phyloP scores from a whole-genome alignment of 495 filamentous ascomycete species.

The Haplographium delicatum region DNA sequence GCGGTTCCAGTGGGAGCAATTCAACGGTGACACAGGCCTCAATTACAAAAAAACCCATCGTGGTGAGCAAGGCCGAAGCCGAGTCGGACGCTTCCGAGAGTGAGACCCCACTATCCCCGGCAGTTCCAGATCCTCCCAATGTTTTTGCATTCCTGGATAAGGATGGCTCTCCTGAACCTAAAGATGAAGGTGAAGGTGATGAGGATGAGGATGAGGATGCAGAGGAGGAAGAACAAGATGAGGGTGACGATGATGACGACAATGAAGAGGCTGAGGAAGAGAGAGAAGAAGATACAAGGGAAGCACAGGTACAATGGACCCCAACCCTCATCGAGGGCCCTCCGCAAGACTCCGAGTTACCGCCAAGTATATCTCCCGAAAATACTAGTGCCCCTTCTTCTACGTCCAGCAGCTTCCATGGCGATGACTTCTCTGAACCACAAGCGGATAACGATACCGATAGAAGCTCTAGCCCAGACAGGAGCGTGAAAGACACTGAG shows the following conservation, averaged over 20 bases:
- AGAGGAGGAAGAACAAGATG: not conserved
- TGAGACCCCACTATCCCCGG: conserved; percentile 21
- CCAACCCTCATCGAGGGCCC: not conserved
- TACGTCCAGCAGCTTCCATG: conserved; percentile 30
- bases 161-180: not conserved
- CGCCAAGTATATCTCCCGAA: not conserved
- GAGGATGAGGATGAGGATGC: conserved; percentile 6
- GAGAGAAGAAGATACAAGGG: not conserved
- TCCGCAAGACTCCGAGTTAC: not conserved
- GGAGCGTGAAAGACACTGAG: conserved; percentile 28
- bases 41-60: conserved; percentile 23
- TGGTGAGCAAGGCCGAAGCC: conserved; percentile 14
- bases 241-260: not conserved
- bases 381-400: conserved; percentile 28
- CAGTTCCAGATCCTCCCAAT: conserved; percentile 25
- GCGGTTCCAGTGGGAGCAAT: conserved; percentile 31
- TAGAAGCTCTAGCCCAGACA: conserved; percentile 41
- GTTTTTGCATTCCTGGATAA: conserved; percentile 23
- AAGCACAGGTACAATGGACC: conserved; percentile 1
- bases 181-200: not conserved
- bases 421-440: conserved; percentile 27
- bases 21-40: conserved; percentile 32
- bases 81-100: no score
- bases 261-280: conserved; percentile 8
- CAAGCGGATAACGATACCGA: conserved; percentile 36